Conservation (phyloP, 306 rosid species). For the Vigna reflexopilosa region DNA sequence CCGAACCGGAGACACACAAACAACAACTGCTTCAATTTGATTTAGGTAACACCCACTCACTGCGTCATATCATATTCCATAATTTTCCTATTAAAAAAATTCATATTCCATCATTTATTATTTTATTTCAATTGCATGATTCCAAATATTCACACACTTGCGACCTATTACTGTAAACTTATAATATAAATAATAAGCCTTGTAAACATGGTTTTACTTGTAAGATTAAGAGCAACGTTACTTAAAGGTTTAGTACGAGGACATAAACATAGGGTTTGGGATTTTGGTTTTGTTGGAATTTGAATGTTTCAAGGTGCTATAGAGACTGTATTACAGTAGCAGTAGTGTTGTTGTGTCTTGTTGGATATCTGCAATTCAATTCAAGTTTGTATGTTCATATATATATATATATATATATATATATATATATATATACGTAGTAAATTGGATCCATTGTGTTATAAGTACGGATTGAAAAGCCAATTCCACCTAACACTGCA, state of each 20-base stretch:
- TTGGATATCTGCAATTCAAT: not conserved
- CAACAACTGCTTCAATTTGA: constrained; percentile 3
- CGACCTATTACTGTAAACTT: not conserved
- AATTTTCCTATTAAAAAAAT: too few species aligned
- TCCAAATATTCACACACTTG: not conserved
- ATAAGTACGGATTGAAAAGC: constrained; percentile 30
- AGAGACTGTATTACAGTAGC: not conserved
- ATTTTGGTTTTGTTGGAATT: not conserved
- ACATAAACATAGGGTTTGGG: not conserved
- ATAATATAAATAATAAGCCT: not conserved
- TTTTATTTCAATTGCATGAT: not conserved
- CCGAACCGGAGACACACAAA: not conserved
- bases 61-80: constrained; percentile 4
- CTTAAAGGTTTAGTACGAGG: not conserved
- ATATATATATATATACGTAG: constrained; percentile 21
- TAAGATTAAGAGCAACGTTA: not conserved
- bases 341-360: not conserved
- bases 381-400: not conserved
- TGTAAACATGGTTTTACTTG: not conserved
- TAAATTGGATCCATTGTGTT: not conserved
- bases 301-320: not conserved
- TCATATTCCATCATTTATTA: constrained; percentile 3
- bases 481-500: constrained; percentile 52
- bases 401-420: constrained; percentile 29
- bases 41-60: constrained; percentile 29